These are phyloP conservation scores for Aristolochia fimbriata DNA, from an alignment of 164 flowering plant species.

Conservation along the genomic window DNA sequence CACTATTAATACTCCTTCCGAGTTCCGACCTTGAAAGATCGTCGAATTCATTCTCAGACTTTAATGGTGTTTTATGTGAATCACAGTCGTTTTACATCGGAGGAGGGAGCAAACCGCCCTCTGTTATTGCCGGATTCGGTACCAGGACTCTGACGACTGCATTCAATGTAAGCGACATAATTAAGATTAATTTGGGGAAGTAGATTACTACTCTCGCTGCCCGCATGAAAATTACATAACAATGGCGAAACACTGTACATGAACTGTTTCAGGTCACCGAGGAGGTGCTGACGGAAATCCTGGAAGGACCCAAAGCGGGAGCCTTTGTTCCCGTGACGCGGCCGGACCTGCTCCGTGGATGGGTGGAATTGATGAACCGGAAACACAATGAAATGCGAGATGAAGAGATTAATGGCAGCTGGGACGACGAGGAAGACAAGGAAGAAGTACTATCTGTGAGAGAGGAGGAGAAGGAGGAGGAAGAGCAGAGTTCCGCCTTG, in stretches of 20 bases:
- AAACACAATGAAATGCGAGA: neutral
- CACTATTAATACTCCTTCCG: too few relatives aligned
- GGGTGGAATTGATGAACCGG: neutral
- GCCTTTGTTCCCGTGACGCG: neutral
- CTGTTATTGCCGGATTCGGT: constrained; percentile 75
- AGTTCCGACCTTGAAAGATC: too few relatives aligned
- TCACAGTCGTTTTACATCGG: constrained; percentile 81
- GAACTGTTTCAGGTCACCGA: too few relatives aligned
- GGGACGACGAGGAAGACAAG: neutral
- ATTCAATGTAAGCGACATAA: constrained; percentile 59
- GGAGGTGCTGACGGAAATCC: neutral
- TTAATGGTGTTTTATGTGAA: neutral
- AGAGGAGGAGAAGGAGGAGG: neutral
- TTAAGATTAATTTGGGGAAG: too few relatives aligned
- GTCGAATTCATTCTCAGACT: neutral
- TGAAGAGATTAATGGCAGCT: neutral
- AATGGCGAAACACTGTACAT: too few relatives aligned
- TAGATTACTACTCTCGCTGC: too few relatives aligned
- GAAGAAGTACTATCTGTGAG: neutral
- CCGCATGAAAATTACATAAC: too few relatives aligned
- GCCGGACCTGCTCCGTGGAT: neutral
- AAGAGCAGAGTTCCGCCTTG: neutral
- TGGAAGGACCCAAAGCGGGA: neutral
- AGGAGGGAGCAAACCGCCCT: constrained; percentile 60
- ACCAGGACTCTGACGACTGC: constrained; percentile 45